Base-by-base conservation (phyloP, 2,329 filamentous ascomycete genomes). In the Scedosporium boydii region DNA sequence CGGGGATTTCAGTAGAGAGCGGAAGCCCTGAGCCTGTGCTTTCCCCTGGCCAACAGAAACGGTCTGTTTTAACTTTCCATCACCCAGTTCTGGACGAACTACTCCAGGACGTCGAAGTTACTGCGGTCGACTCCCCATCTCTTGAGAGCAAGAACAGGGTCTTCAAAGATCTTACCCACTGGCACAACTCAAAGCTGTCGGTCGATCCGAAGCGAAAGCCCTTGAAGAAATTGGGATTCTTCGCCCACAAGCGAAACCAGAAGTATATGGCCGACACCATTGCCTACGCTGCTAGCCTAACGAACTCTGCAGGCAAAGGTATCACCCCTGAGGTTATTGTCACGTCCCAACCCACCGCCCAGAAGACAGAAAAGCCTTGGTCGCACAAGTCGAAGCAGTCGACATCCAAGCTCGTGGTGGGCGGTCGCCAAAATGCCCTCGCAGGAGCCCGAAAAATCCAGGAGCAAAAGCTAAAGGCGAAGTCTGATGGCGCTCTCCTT, bases 271-370 rank as follows among this genome's bases (percentile, higher is more conserved):
- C 82, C 1, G 86, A 89, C 63, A 88, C 88, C 73, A 79, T 80
- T 29, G 77, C 80, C 1, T 92, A 91, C 69, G 86, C 89, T 1
- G 86, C 85, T 12, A 90, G 87, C 71, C 76, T 91, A 57, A 89
- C 86, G 0, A 87, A 86, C 63, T 78, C 84, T 0, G 76, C 80
- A 1, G 87, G 87, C 3, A 88, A 60, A 46, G 51, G 27, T 23
- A 51, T 60, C 26, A 60, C 42, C 3, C 58, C 58, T 23, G 18
- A 60, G 58, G 21, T 46, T 23, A 51, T 60, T 26, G 58, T 60
- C 23, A 46, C 51, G 56, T 12, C 26, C 16, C 56, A n/a, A 18
- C 29, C 26, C 56, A 3, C 3, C 4, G 16, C 56, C 5, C n/a
- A 58, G 29, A 34, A 26, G 56, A 9, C 18, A 12, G 14, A 41